A percentile compares a stretch with the other conserved stretches of the same genome.
phyloP scores from a whole-genome alignment of 805 yeast species.

The Maudiozyma serrabonitensis region DNA sequence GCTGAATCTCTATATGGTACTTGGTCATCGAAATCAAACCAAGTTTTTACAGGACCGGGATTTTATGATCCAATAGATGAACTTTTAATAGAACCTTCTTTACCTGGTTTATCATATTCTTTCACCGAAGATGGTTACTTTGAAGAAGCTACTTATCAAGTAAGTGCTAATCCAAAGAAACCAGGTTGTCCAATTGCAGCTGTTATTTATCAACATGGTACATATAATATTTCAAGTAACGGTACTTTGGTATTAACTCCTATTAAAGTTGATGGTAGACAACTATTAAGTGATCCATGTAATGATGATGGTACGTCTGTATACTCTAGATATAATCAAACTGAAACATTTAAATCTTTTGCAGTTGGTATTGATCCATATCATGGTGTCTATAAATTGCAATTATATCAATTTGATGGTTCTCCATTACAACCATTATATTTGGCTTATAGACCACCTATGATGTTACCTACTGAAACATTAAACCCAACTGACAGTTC shows the following conservation, averaged over 20 bases:
- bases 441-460: conserved; percentile 85
- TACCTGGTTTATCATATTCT: conserved; percentile 89
- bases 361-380: conserved; percentile 60
- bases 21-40: conserved; percentile 88
- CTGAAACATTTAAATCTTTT: conserved; percentile 48
- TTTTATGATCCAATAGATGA: conserved; percentile 96
- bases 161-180: conserved; percentile 56
- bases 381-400: conserved; percentile 73
- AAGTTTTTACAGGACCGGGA: conserved; percentile 94
- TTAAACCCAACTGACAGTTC: conserved; percentile 63
- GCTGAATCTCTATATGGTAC: conserved; percentile 46
- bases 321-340: conserved; percentile 66
- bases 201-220: conserved; percentile 83
- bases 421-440: conserved; percentile 76
- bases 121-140: conserved; percentile 87
- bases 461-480: conserved; percentile 90
- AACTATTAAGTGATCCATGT: conserved; percentile 82
- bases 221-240: conserved; percentile 49
- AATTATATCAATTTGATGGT: conserved; percentile 71
- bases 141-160: conserved; percentile 83
- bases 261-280: conserved; percentile 83
- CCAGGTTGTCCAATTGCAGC: conserved; percentile 82
- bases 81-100: conserved; percentile 84
- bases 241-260: conserved; percentile 69
- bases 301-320: conserved; percentile 45